These are phyloP conservation scores for Punica granatum DNA, from an alignment of 345 rosid genomes.

Conservation along the genomic window DNA sequence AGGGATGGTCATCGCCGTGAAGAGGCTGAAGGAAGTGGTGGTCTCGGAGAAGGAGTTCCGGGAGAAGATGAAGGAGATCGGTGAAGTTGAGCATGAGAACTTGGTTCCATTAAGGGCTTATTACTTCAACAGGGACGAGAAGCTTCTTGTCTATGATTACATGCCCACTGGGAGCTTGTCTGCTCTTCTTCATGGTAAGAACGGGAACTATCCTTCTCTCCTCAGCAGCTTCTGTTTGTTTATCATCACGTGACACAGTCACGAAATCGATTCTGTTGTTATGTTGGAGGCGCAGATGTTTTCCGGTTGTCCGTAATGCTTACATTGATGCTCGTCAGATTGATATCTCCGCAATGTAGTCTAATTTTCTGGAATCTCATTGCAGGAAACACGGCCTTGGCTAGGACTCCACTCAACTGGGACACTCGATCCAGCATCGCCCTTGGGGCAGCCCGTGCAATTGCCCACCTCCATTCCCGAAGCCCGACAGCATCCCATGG, in stretches of 20 bases:
- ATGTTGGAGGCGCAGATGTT: too few species aligned
- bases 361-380: neutral
- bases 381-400: conserved; percentile 32
- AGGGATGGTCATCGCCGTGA: conserved; percentile 33
- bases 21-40: conserved; percentile 35
- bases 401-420: conserved; percentile 40
- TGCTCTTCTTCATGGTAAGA: conserved; percentile 39
- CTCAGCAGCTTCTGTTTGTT: neutral
- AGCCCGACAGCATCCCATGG: conserved; percentile 31
- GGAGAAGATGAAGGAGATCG: conserved; percentile 33
- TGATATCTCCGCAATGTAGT: neutral
- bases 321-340: neutral
- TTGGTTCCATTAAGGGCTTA: conserved; percentile 35
- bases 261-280: neutral
- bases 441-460: conserved; percentile 33
- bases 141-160: conserved; percentile 40
- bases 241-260: neutral
- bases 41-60: conserved; percentile 29
- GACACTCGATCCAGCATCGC: conserved; percentile 32
- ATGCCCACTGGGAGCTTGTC: conserved; percentile 42
- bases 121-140: conserved; percentile 34
- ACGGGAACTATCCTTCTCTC: neutral
- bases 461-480: conserved; percentile 33
- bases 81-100: conserved; percentile 32
- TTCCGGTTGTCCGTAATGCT: too few species aligned